Percentiles rank a stretch among this genome's conserved stretches.
phyloP scores from a whole-genome alignment of 1,139 yeast species.

The Trichomonascaceae sp. region DNA sequence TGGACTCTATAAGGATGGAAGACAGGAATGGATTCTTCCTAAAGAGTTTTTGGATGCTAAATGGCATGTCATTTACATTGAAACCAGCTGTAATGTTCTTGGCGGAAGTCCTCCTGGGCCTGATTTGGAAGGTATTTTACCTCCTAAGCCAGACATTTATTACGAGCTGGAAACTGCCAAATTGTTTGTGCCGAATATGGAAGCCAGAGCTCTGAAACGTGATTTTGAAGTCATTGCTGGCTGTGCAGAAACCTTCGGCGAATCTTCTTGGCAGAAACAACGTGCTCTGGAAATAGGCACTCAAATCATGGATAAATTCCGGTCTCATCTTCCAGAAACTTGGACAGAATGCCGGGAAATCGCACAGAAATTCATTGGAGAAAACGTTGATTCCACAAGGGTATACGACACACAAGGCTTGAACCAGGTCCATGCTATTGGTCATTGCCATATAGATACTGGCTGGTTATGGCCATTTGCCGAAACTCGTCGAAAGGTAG shows the following conservation, averaged over 20 bases:
- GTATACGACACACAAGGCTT: constrained; percentile 49
- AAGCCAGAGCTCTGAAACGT: constrained; percentile 66
- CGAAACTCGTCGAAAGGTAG: constrained; percentile 81
- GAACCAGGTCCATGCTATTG: constrained; percentile 61
- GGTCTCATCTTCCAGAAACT: constrained; percentile 42
- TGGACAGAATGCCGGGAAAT: constrained; percentile 58
- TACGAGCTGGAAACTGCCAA: constrained; percentile 66
- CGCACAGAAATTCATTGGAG: constrained; percentile 61
- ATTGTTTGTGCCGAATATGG: constrained; percentile 72
- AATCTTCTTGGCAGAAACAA: constrained; percentile 67
- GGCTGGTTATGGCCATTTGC: constrained; percentile 98
- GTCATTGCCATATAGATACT: constrained; percentile 92
- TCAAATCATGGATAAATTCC: constrained; percentile 75
- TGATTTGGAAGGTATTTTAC: constrained; percentile 36
- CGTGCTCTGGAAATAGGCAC: constrained; percentile 74
- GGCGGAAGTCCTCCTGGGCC: constrained; percentile 61
- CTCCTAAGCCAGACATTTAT: constrained; percentile 60
- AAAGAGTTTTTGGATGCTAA: constrained; percentile 41
- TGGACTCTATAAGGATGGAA: constrained; percentile 84
- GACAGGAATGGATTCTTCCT: constrained; percentile 72
- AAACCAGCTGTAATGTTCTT: constrained; percentile 93
- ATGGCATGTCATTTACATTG: constrained; percentile 61
- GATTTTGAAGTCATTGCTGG: constrained; percentile 87
- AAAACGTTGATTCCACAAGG: constrained; percentile 53
- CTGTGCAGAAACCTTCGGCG: constrained; percentile 78